Evolutionary conservation across 345 rosid species (phyloP).

Genomic region (Gossypium ekmanianum): DNA sequence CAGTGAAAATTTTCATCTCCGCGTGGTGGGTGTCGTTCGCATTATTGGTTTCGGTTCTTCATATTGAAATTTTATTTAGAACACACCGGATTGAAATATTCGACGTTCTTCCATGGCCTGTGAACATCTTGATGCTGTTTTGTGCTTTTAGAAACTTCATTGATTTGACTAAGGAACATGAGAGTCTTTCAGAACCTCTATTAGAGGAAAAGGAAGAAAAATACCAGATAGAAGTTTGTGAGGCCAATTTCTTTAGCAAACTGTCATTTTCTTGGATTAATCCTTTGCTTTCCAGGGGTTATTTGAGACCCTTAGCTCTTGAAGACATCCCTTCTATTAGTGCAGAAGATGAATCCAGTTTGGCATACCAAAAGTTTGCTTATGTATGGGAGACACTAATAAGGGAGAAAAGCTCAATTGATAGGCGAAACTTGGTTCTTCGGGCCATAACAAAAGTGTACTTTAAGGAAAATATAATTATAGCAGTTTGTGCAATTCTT

Average conservation of each 20-base stretch:
- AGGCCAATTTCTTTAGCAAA: constrained; percentile 45
- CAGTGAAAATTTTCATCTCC: constrained; percentile 33
- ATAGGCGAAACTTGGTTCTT: constrained; percentile 41
- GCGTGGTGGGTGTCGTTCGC: constrained; percentile 72
- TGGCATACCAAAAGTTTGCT: constrained; percentile 52
- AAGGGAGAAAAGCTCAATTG: constrained; percentile 23
- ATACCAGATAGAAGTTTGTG: constrained; percentile 29
- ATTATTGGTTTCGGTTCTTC: constrained; percentile 41
- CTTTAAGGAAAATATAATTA: constrained; percentile 49
- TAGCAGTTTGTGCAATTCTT: constrained; percentile 43
- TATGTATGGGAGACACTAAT: constrained; percentile 42
- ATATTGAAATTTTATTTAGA: constrained; percentile 31
- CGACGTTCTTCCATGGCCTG: constrained; percentile 41
- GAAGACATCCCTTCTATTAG: constrained; percentile 54
- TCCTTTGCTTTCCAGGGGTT: constrained; percentile 56
- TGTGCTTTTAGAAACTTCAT: constrained; percentile 46
- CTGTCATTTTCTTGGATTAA: constrained; percentile 65
- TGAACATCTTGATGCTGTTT: constrained; percentile 49
- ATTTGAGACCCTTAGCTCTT: constrained; percentile 42
- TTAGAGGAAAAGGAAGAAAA: constrained; percentile 28
- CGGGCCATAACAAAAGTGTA: constrained; percentile 43
- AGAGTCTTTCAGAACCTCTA: constrained; percentile 43
- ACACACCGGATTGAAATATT: constrained; percentile 31
- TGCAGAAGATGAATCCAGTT: constrained; percentile 50
- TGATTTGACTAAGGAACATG: constrained; percentile 18